phyloP scores from a whole-genome alignment of 352 stramenopile species.

The Phytophthora lateralis region DNA sequence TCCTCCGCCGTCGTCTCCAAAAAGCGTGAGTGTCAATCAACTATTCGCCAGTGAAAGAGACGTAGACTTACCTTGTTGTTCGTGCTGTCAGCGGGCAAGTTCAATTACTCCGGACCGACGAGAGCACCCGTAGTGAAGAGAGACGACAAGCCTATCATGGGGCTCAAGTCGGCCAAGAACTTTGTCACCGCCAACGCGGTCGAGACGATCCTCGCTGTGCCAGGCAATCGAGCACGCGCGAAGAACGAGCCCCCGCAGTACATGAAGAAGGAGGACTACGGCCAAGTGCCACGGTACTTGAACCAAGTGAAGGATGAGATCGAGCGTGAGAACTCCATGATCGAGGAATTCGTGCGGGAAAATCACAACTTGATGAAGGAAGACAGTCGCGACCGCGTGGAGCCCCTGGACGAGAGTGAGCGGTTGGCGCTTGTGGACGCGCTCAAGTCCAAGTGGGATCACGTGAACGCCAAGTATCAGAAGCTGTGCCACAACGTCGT shows the following conservation, averaged over 20 bases:
- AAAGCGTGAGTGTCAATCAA: slow-evolving; percentile 37
- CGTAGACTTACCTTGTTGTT: background rate
- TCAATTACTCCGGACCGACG: slow-evolving; percentile 63
- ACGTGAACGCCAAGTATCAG: slow-evolving; percentile 94
- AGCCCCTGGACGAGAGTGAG: slow-evolving; percentile 88
- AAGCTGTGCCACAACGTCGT: slow-evolving; percentile 94
- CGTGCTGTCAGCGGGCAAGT: slow-evolving; percentile 58
- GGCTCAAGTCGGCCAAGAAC: slow-evolving; percentile 92
- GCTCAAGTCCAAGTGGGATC: slow-evolving; percentile 94
- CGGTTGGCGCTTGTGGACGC: slow-evolving; percentile 82
- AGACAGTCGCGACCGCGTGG: slow-evolving; percentile 54
- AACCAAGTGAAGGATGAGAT: slow-evolving; percentile 93
- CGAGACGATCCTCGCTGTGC: slow-evolving; percentile 89
- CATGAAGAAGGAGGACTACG: slow-evolving; percentile 92
- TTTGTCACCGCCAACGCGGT: slow-evolving; percentile 94
- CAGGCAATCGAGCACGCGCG: slow-evolving; percentile 56
- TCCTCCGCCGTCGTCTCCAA: slow-evolving; percentile 47
- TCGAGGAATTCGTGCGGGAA: slow-evolving; percentile 91
- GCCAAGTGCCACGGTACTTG: slow-evolving; percentile 92
- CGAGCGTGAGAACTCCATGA: slow-evolving; percentile 92
- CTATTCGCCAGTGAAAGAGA: background rate
- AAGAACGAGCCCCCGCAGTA: slow-evolving; percentile 82
- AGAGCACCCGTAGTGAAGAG: slow-evolving; percentile 80
- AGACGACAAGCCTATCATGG: slow-evolving; percentile 92
- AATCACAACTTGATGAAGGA: slow-evolving; percentile 89